Evolutionary conservation across 768 basidiomycete species (phyloP).

Genomic region (Lactarius deliciosus): DNA sequence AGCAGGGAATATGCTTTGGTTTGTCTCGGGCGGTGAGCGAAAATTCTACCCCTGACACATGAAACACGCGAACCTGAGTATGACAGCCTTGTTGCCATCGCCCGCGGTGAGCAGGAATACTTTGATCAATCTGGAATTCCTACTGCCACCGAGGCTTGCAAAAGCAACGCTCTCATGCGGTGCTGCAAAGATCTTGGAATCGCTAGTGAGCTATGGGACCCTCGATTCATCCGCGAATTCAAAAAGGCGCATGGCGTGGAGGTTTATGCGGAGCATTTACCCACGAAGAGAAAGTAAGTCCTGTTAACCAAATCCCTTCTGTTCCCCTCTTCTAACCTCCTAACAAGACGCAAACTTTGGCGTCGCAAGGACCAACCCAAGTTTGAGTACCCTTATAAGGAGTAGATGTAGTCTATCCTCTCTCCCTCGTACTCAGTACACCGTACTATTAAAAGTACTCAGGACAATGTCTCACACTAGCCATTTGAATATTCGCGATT

Average conservation of each 20-base stretch:
- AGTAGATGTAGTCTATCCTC: constrained; percentile 38
- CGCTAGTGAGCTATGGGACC: constrained; percentile 98
- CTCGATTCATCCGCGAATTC: constrained; percentile 92
- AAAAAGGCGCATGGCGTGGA: constrained; percentile 82
- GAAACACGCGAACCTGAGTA: constrained; percentile 4
- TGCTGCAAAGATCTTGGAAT: constrained; percentile 97
- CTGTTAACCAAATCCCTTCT: neutral
- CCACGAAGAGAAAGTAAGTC: constrained; percentile 88
- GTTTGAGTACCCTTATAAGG: constrained; percentile 88
- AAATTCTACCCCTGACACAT: neutral
- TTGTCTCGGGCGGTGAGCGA: constrained; percentile 84
- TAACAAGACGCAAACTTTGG: constrained; percentile 83
- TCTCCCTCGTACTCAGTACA: neutral
- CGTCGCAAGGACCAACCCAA: constrained; percentile 82
- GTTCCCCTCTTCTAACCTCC: constrained; percentile 14
- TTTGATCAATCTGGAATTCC: constrained; percentile 89
- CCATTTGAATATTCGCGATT: neutral
- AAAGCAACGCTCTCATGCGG: constrained; percentile 95
- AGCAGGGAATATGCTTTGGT: constrained; percentile 94
- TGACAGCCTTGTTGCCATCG: constrained; percentile 78
- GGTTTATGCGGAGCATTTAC: constrained; percentile 78
- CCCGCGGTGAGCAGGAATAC: constrained; percentile 95
- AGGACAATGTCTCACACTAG: neutral
- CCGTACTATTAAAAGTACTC: neutral
- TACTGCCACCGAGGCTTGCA: constrained; percentile 92